These are phyloP conservation scores for Flaveria ramosissima DNA, from an alignment of 129 eudicot genomes.

Conservation along the genomic window DNA sequence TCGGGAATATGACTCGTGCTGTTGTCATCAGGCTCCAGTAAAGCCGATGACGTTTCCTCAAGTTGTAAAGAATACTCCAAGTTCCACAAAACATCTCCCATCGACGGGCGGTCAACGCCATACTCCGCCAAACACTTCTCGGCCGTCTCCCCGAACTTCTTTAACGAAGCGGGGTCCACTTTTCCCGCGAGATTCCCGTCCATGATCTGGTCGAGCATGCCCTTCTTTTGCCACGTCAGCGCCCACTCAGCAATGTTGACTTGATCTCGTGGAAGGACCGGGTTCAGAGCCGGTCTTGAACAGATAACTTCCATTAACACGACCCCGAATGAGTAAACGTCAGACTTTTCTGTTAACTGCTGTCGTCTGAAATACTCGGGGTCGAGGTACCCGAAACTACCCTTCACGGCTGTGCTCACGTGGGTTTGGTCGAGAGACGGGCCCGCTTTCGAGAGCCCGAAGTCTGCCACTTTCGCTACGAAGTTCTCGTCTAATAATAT, in stretches of 20 bases:
- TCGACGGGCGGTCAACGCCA: slow-evolving; percentile 68
- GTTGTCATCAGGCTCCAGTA: slow-evolving; percentile 41
- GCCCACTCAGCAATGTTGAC: slow-evolving; percentile 93
- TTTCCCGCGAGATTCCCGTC: slow-evolving; percentile 50
- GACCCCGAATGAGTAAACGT: slow-evolving; percentile 60
- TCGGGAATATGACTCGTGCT: slow-evolving; percentile 55
- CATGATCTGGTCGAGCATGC: slow-evolving; percentile 56
- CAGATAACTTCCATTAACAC: slow-evolving; percentile 77
- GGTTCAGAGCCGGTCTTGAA: slow-evolving; percentile 70
- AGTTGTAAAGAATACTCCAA: slow-evolving; percentile 74
- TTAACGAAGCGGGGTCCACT: slow-evolving; percentile 49
- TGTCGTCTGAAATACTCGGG: slow-evolving; percentile 43
- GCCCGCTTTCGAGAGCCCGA: slow-evolving; percentile 79
- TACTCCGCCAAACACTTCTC: slow-evolving; percentile 83
- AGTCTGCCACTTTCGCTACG: slow-evolving; percentile 78
- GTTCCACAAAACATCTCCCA: slow-evolving; percentile 87
- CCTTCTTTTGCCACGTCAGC: slow-evolving; percentile 65
- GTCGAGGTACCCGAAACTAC: slow-evolving; percentile 46
- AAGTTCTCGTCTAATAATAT: slow-evolving; percentile 71
- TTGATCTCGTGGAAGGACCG: slow-evolving; percentile 78
- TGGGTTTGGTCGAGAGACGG: slow-evolving; percentile 82
- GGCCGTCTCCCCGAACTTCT: slow-evolving; percentile 67
- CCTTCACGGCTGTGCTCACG: slow-evolving; percentile 79
- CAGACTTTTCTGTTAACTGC: slow-evolving; percentile 31
- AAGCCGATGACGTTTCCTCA: slow-evolving; percentile 60